Conservation (phyloP, 1,284 basidiomycete genomes). For the Pulveroboletus sp. region DNA sequence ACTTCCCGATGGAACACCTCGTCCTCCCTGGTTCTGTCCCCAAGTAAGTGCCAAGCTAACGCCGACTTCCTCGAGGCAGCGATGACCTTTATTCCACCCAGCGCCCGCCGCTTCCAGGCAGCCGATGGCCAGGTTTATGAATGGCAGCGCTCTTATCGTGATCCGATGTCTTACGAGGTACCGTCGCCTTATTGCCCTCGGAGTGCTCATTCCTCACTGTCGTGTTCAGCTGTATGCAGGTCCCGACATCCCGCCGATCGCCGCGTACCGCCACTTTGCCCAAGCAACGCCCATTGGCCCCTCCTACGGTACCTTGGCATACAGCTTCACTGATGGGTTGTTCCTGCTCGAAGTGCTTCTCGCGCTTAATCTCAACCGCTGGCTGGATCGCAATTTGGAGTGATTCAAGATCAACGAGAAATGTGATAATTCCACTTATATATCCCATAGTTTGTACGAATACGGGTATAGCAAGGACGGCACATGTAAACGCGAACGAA, state of each 20-base stretch:
- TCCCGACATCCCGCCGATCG: constrained; percentile 49
- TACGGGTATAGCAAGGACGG: constrained; percentile 31
- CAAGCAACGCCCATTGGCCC: constrained; percentile 61
- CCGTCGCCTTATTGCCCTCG: constrained; percentile 18
- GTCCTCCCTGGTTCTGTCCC: constrained; percentile 52
- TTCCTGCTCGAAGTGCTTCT: constrained; percentile 65
- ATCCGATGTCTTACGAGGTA: constrained; percentile 58
- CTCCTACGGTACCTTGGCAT: constrained; percentile 61
- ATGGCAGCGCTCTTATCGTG: constrained; percentile 56
- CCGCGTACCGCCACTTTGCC: constrained; percentile 54
- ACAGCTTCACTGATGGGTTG: constrained; percentile 57
- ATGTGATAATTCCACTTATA: constrained; percentile 31
- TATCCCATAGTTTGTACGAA: constrained; percentile 38
- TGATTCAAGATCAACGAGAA: constrained; percentile 32
- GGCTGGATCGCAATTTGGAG: constrained; percentile 61
- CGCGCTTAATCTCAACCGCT: constrained; percentile 69
- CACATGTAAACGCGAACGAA: constrained; percentile 15
- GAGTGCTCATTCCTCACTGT: not conserved
- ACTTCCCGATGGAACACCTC: constrained; percentile 62
- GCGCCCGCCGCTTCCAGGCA: constrained; percentile 59
- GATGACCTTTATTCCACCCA: constrained; percentile 34
- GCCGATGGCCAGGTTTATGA: constrained; percentile 56
- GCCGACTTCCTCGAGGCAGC: not conserved
- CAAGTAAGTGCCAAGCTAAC: constrained; percentile 40
- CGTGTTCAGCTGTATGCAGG: constrained; percentile 47